Conservation (phyloP, 2,329 filamentous ascomycete species). For the Onygenales sp. region DNA sequence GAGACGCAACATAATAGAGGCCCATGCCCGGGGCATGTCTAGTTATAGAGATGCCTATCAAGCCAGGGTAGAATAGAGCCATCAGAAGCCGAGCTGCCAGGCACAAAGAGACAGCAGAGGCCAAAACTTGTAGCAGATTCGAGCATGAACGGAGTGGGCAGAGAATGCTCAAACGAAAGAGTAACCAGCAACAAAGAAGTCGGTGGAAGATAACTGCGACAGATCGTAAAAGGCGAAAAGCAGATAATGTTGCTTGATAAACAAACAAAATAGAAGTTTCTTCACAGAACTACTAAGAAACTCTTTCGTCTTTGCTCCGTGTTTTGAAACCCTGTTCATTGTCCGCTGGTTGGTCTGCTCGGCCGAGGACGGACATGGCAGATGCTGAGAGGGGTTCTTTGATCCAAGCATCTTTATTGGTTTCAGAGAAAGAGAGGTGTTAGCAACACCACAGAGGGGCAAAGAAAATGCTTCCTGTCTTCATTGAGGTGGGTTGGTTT, state of each 20-base stretch:
- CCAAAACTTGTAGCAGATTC: not conserved
- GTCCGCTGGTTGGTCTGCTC: not conserved
- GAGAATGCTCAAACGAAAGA: not conserved
- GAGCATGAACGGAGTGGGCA: not conserved
- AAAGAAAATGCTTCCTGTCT: not conserved
- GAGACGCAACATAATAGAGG: not conserved
- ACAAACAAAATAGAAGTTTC: not conserved
- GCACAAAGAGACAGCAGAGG: constrained; percentile 1
- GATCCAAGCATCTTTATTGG: not conserved
- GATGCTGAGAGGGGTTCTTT: not conserved
- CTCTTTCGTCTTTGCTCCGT: not conserved
- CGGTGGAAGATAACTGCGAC: not conserved
- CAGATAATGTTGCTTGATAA: not conserved
- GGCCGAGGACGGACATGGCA: not conserved
- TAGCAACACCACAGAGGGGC: not conserved
- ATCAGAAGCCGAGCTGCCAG: not conserved
- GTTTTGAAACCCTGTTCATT: not conserved
- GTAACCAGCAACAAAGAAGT: not conserved
- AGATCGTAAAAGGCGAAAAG: not conserved
- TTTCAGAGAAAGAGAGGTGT: too few relatives aligned
- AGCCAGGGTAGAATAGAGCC: too few relatives aligned
- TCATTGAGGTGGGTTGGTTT: too few relatives aligned
- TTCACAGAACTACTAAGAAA: not conserved
- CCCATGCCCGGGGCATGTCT: not conserved
- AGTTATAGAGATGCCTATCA: not conserved